Conservation (phyloP, 176 grass and related monocot species). For the Secale cereale region DNA sequence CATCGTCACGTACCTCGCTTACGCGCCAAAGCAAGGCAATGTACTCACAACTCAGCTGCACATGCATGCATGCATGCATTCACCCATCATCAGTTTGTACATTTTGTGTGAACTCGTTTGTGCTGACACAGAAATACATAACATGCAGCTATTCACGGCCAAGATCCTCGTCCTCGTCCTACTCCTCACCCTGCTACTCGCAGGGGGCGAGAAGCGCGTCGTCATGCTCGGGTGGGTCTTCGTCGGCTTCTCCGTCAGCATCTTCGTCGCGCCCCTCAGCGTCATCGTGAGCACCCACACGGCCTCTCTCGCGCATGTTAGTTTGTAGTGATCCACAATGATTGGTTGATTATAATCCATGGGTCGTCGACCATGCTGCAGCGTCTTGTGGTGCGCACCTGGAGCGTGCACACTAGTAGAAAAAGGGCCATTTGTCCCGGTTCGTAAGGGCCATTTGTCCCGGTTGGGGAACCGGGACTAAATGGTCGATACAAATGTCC, state of each 20-base stretch:
- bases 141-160: slow-evolving; percentile 52
- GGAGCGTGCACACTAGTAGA: too few species aligned
- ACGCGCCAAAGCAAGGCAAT: slow-evolving; percentile 58
- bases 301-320: too few species aligned
- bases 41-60: not conserved
- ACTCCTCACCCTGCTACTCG: slow-evolving; percentile 47
- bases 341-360: too few species aligned
- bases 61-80: too few species aligned
- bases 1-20: too few species aligned
- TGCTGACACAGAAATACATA: not conserved
- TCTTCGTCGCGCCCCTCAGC: slow-evolving; percentile 71
- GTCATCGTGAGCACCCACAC: slow-evolving; percentile 45
- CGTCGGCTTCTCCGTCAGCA: slow-evolving; percentile 66
- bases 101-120: too few species aligned
- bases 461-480: too few species aligned
- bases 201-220: slow-evolving; percentile 29
- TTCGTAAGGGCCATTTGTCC: too few species aligned
- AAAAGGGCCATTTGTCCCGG: too few species aligned
- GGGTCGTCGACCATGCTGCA: not conserved
- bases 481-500: too few species aligned
- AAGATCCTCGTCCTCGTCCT: slow-evolving; percentile 61
- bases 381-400: slow-evolving; percentile 68
- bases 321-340: too few species aligned
- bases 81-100: too few species aligned
- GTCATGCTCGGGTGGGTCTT: slow-evolving; percentile 74